Conservation (phyloP, 371 early-diverging fungal species). For the Mortierella sp. region DNA sequence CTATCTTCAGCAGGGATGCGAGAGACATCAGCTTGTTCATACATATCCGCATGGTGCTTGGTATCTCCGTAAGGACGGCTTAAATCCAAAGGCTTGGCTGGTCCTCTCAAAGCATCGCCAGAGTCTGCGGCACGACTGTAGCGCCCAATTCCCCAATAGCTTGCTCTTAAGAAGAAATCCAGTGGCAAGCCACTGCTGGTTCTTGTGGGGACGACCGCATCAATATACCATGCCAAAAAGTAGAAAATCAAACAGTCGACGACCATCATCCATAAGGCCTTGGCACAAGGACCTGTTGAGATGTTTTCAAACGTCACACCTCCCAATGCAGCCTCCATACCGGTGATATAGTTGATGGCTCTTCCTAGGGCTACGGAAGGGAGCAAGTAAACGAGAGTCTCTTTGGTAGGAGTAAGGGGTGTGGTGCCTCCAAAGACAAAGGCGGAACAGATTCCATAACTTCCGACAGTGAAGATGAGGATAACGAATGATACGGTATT, state of each 20-base stretch:
- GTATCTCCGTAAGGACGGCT: neutral
- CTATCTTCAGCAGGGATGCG: conserved; percentile 46
- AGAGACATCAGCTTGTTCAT: conserved; percentile 40
- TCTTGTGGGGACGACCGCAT: conserved; percentile 53
- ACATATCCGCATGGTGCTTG: conserved; percentile 42
- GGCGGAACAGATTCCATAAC: conserved; percentile 33
- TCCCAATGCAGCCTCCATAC: conserved; percentile 40
- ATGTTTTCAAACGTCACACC: conserved; percentile 44
- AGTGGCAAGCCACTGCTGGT: conserved; percentile 43
- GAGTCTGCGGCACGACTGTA: neutral
- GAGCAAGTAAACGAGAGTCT: conserved; percentile 52
- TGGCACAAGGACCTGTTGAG: conserved; percentile 33
- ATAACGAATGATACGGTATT: conserved; percentile 29
- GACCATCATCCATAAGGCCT: conserved; percentile 54
- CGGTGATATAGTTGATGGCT: conserved; percentile 48
- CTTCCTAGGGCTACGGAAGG: conserved; percentile 57
- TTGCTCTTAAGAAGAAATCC: conserved; percentile 51
- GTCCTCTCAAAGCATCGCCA: neutral
- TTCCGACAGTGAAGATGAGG: conserved; percentile 28
- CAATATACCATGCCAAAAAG: conserved; percentile 59
- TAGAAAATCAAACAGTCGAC: conserved; percentile 54
- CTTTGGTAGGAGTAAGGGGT: conserved; percentile 22
- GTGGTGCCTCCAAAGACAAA: conserved; percentile 28
- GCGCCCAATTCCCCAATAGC: conserved; percentile 56
- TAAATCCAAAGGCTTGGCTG: neutral